Base-by-base conservation (phyloP, 1,139 yeast genomes). In the Yamadazyma mexicana region DNA sequence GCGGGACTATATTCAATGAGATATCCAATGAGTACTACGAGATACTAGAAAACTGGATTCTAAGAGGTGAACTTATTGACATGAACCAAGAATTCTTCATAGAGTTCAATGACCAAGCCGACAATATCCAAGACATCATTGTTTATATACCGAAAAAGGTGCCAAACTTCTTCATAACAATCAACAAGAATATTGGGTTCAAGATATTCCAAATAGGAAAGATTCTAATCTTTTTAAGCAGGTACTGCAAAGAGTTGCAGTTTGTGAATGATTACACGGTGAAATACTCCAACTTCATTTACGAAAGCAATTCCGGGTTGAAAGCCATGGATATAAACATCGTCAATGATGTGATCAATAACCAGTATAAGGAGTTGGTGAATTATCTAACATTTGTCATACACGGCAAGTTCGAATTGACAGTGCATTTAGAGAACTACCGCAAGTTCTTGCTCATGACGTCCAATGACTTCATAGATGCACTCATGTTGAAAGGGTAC, bases 191-290 rank as follows among this genome's bases (percentile, higher is more conserved):
- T 12, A 60, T 76, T 1, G 81, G 87, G 2, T 57, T 64, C 18
- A 74, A 77, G 47, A 76, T 86, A 8, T 84, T 75, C 49, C 87
- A 87, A 42, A 81, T 86, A 18, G 98, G 98, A 1, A 82, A 85
- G 48, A 78, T 87, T 12, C 66, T 84, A n/a, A 73, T 80, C 29
- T 91, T 84, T 54, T 62, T 92, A 33, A 77, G 81, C 34, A 69
- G 69, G 26, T 77, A 78, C 37, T 86, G 97, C 46, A 58, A 60
- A 38, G 74, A 71, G 45, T 52, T 72, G 22, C 55, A 57, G 35
- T 71, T 74, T 75, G 50, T 66, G 23, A 65, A 64, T 44, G 57
- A 62, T n/a, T 71, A 61, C 37, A 58, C 60, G 26, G 59, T 71
- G 35, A 69, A 75, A 40, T 64, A 62, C 33, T 56, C 68, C n/a